Conservation (phyloP, 192 early-diverging fungal genomes). For the Backusella luteola region DNA sequence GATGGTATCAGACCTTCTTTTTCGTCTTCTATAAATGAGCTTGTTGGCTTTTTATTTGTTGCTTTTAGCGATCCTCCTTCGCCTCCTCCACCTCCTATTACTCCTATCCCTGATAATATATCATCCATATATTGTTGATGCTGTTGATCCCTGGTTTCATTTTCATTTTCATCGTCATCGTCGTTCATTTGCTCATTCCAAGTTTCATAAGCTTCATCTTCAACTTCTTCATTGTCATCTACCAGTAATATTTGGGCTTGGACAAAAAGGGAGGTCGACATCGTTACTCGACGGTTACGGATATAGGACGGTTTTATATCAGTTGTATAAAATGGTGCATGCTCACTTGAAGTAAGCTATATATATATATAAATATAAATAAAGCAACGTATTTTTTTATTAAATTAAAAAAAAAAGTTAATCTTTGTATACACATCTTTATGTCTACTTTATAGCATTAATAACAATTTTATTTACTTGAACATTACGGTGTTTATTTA, state of each 20-base stretch:
- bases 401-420: constrained; percentile 10
- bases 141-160: constrained; percentile 17
- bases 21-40: constrained; percentile 2
- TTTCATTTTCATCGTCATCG: constrained; percentile 28
- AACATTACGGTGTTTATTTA: constrained; percentile 74
- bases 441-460: background rate
- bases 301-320: constrained; percentile 21
- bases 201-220: constrained; percentile 43
- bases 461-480: constrained; percentile 29
- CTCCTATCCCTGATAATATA: constrained; percentile 1
- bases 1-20: background rate
- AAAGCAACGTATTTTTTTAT: background rate
- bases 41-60: background rate
- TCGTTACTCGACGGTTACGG: constrained; percentile 19
- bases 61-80: background rate
- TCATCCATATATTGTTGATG: constrained; percentile 1
- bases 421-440: background rate
- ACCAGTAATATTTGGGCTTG: constrained; percentile 21
- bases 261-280: constrained; percentile 19
- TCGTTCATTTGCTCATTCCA: constrained; percentile 40
- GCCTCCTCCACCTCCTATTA: background rate
- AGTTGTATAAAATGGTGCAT: constrained; percentile 14
- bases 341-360: constrained; percentile 63
- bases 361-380: background rate
- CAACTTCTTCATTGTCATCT: constrained; percentile 31